Evolutionary conservation across 1,139 yeast genomes (phyloP).

Genomic region (Debaryomycetaceae sp.): DNA sequence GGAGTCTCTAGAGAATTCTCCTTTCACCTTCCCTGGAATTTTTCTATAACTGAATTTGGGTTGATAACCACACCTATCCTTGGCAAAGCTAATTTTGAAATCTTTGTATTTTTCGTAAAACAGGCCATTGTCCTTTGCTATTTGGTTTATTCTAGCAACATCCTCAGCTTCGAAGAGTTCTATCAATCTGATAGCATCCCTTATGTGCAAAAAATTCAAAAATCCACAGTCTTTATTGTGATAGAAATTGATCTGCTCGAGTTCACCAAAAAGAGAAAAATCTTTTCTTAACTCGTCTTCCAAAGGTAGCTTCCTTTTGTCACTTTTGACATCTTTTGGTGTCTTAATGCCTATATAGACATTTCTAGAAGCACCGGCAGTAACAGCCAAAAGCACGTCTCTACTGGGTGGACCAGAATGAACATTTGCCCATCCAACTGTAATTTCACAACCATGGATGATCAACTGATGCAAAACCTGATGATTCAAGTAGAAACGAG

Average conservation of each 20-base stretch:
- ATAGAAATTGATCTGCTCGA: slow-evolving; percentile 47
- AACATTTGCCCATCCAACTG: slow-evolving; percentile 47
- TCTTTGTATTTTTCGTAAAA: slow-evolving; percentile 38
- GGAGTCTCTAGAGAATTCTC: background rate
- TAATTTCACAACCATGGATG: slow-evolving; percentile 43
- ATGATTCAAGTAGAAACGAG: slow-evolving; percentile 40
- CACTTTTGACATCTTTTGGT: slow-evolving; percentile 18
- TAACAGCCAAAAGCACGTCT: slow-evolving; percentile 41
- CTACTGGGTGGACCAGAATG: slow-evolving; percentile 40
- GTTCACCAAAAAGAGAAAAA: slow-evolving; percentile 37
- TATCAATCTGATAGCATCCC: slow-evolving; percentile 36
- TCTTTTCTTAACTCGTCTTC: slow-evolving; percentile 42
- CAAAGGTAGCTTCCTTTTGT: slow-evolving; percentile 24
- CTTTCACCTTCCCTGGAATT: slow-evolving; percentile 14
- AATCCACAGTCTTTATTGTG: slow-evolving; percentile 47
- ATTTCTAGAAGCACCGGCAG: slow-evolving; percentile 49
- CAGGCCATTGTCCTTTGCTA: slow-evolving; percentile 22
- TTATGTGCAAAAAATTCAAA: slow-evolving; percentile 39
- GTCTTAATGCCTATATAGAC: slow-evolving; percentile 41
- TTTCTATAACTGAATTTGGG: slow-evolving; percentile 43
- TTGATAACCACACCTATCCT: slow-evolving; percentile 48
- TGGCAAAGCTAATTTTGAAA: slow-evolving; percentile 44
- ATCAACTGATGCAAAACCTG: slow-evolving; percentile 45
- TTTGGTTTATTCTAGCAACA: slow-evolving; percentile 14
- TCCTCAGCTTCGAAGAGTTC: slow-evolving; percentile 27